phyloP scores from a whole-genome alignment of 768 basidiomycete genomes.

The Trametes cubensis region DNA sequence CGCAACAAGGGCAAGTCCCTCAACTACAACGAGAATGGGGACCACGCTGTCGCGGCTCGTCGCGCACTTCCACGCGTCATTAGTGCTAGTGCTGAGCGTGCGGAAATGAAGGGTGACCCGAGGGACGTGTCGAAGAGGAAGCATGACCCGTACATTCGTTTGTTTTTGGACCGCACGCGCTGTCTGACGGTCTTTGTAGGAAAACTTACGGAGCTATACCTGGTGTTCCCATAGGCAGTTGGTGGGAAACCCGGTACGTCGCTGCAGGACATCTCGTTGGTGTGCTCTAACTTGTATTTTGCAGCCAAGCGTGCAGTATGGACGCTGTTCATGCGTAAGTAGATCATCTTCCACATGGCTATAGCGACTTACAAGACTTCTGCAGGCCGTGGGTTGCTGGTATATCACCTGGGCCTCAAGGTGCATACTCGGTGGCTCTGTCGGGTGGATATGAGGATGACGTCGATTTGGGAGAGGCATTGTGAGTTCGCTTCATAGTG shows the following conservation, averaged over 20 bases:
- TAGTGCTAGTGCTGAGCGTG: constrained; percentile 25
- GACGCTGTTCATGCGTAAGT: constrained; percentile 88
- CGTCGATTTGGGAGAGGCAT: constrained; percentile 78
- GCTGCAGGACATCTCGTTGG: background rate
- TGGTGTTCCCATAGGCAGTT: constrained; percentile 74
- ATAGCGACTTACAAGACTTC: background rate
- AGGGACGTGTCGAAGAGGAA: constrained; percentile 35
- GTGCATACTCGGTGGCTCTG: constrained; percentile 84
- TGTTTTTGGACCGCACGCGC: background rate
- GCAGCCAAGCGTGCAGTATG: constrained; percentile 62
- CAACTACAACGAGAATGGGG: constrained; percentile 55
- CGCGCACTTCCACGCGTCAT: constrained; percentile 16
- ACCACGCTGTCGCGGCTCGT: constrained; percentile 20
- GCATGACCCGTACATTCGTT: constrained; percentile 53
- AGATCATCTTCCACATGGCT: background rate
- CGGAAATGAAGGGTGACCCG: constrained; percentile 30
- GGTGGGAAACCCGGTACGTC: constrained; percentile 74
- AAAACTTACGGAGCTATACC: constrained; percentile 84
- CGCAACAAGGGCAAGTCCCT: constrained; percentile 62
- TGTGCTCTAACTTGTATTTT: background rate
- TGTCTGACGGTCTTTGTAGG: constrained; percentile 38
- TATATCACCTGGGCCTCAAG: constrained; percentile 65
- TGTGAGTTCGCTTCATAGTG: constrained; percentile 52
- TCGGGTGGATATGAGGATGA: constrained; percentile 91
- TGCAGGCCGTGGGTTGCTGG: constrained; percentile 82